A percentile compares a stretch with the other conserved stretches of the same genome.
Evolutionary conservation across 164 flowering plant genomes (phyloP).

Genomic region (Liriodendron chinense): DNA sequence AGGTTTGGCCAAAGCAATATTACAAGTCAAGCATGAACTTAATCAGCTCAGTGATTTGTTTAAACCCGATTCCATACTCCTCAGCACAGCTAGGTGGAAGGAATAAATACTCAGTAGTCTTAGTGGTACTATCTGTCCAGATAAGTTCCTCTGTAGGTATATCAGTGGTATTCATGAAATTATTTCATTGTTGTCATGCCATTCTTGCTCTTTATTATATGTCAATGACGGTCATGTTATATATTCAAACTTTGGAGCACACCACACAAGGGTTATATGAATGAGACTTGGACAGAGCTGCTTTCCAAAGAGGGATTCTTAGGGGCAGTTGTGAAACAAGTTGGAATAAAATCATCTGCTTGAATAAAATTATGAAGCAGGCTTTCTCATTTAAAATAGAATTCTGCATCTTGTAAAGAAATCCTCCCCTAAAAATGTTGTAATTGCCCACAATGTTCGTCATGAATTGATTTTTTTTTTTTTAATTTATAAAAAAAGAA

Average conservation of each 20-base stretch:
- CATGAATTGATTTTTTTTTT: no score
- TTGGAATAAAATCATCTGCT: neutral
- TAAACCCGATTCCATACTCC: conserved; percentile 44
- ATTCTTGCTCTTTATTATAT: no score
- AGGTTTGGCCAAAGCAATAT: conserved; percentile 28
- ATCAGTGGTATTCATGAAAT: no score
- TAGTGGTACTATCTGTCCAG: conserved; percentile 51
- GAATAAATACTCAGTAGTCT: conserved; percentile 46
- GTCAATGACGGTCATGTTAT: no score
- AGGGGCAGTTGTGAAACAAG: neutral
- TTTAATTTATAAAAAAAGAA: no score
- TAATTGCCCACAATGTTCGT: no score
- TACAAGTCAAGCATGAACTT: conserved; percentile 52
- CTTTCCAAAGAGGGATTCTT: conserved; percentile 51
- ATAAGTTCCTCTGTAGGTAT: conserved; percentile 45
- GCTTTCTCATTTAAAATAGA: no score
- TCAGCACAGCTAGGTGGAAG: conserved; percentile 66
- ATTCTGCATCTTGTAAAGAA: no score
- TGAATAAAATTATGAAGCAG: neutral
- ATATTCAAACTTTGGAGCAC: no score
- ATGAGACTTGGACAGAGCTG: conserved; percentile 40
- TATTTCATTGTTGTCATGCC: no score
- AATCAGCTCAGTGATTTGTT: conserved; percentile 70
- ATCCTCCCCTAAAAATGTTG: no score
- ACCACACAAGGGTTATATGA: no score